A percentile compares a stretch with the other conserved stretches of the same genome.
phyloP scores from a whole-genome alignment of 202 grass and related monocot species.

The Panicum virgatum region DNA sequence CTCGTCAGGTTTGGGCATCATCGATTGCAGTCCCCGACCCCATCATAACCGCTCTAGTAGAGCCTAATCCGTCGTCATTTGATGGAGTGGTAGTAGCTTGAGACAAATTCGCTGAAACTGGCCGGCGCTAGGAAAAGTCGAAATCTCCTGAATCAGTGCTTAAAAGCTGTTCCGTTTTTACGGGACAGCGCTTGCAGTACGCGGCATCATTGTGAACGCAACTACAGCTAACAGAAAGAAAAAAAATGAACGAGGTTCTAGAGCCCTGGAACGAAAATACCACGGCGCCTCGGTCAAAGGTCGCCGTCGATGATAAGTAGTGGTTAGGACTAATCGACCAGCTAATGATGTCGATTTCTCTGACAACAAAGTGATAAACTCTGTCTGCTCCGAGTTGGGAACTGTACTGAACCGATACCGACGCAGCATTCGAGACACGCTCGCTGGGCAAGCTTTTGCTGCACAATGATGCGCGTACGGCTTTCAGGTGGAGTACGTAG shows the following conservation, averaged over 20 bases:
- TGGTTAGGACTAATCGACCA: neutral
- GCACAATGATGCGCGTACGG: neutral
- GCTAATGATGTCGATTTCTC: too few relatives aligned
- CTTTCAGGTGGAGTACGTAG: neutral
- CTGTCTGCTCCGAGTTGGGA: too few relatives aligned
- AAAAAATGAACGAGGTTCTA: neutral
- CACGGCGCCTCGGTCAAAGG: neutral
- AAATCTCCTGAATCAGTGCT: constrained; percentile 44
- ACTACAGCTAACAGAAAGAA: too few relatives aligned
- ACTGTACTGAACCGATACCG: neutral
- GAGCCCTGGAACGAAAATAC: neutral
- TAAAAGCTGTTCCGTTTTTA: constrained; percentile 33
- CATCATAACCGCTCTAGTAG: constrained; percentile 9
- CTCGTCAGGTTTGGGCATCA: neutral
- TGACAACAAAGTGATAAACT: neutral
- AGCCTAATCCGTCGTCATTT: constrained; percentile 6
- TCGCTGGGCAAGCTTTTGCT: neutral
- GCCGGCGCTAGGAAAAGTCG: neutral
- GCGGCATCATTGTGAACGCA: constrained; percentile 31
- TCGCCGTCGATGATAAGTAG: too few relatives aligned
- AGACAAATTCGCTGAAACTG: constrained; percentile 7
- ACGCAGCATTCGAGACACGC: neutral
- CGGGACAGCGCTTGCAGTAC: neutral
- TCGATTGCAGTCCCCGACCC: neutral
- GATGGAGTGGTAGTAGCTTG: neutral